Base-by-base conservation (phyloP, 2,329 filamentous ascomycete genomes). In the Chaetomiaceae sp. region DNA sequence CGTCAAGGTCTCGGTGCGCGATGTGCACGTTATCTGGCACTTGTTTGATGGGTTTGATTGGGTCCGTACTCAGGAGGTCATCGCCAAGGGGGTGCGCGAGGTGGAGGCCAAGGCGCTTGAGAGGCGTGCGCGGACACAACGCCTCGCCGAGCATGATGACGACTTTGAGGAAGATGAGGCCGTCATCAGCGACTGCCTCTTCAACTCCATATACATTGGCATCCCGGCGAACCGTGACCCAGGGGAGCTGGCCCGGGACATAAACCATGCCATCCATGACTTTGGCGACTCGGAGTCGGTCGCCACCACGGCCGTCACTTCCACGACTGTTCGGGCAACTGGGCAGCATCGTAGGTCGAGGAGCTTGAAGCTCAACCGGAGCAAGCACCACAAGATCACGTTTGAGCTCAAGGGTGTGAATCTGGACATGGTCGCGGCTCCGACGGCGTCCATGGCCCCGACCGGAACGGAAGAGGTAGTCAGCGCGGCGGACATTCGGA, bases 181-280 rank as follows among this genome's bases (percentile, higher is more conserved):
- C 11, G 86, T 86, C 6, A 94, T 97, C 65, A 89, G 88, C 6
- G 94, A 98, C 62, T 95, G 94, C 57, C 73, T 98, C 14, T 98
- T 98, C 75, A 97, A 98, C 63, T 98, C 93, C 0, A 95, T 98
- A 45, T 98, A 96, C 69, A 96, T 98, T 57, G 89, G 87, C 12
- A 86, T 98, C 15, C 86, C 91, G 0, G 78, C 86, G 10, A 93
- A 90, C 56, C 81, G 84, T 48, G 91, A 97, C 57, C 88, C 89
- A 5, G 79, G 79, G 43, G 88, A 95, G 24, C 75, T 97, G 9
- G 75, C 87, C 4, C 79, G 81, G 37, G 86, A 86, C 32, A 95
- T 98, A 65, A 95, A 96, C 60, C 81, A 85, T 47, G 82, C 91
- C 29, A 78, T 97, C 38, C 87, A 95, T 55, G 91, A 97, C 58